Percentiles rank a stretch among this genome's conserved stretches.
Evolutionary conservation across 1,284 basidiomycete genomes (phyloP).

Genomic region (Ganoderma lingzhi): DNA sequence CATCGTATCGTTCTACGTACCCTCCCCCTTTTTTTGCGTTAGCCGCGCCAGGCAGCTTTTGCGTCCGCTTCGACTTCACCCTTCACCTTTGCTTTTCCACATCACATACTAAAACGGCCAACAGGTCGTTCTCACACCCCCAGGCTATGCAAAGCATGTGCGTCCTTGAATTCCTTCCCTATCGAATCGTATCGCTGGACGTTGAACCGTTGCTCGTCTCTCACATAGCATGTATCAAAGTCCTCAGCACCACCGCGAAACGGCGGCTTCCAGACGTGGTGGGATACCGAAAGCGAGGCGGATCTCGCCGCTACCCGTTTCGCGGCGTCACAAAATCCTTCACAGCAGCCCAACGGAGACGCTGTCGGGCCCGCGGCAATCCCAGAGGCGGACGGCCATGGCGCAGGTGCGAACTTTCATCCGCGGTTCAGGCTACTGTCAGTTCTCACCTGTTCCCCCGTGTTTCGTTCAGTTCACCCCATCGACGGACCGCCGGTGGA

Average conservation of each 20-base stretch:
- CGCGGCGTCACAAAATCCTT: conserved; percentile 21
- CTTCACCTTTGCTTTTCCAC: neutral
- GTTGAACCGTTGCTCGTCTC: neutral
- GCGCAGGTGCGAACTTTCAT: neutral
- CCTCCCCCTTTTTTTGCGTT: neutral
- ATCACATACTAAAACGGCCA: conserved; percentile 3
- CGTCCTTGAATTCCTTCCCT: conserved; percentile 37
- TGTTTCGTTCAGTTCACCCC: conserved; percentile 8
- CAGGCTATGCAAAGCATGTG: conserved; percentile 76
- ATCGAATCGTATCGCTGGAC: neutral
- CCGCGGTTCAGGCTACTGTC: neutral
- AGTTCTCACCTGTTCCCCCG: neutral
- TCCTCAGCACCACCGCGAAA: conserved; percentile 38
- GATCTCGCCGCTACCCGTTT: conserved; percentile 35
- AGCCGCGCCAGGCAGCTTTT: neutral
- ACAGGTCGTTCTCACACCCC: conserved; percentile 70
- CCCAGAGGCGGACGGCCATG: neutral
- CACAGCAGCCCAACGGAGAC: neutral
- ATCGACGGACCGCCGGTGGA: neutral
- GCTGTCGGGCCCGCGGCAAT: neutral
- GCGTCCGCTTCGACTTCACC: neutral
- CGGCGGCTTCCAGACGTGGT: conserved; percentile 36
- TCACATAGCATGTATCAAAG: conserved; percentile 42
- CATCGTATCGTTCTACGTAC: neutral
- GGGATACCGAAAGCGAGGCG: conserved; percentile 35